phyloP scores from a whole-genome alignment of 805 yeast genomes.

The Metschnikowia borealis region DNA sequence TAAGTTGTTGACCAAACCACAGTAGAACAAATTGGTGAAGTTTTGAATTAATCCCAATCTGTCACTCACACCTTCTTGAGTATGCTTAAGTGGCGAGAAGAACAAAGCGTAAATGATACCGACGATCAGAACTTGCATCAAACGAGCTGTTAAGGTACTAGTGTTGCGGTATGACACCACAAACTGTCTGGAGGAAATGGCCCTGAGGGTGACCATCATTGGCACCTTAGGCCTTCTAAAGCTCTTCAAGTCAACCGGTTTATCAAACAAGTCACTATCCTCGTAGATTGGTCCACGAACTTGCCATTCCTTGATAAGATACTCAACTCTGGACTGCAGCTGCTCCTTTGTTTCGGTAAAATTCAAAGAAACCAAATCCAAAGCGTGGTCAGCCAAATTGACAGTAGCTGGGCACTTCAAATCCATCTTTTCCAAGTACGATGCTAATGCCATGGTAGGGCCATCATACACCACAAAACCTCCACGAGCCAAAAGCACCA shows the following conservation, averaged over 20 bases:
- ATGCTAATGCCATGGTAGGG: conserved; percentile 38
- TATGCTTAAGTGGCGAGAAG: conserved; percentile 43
- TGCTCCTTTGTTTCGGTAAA: conserved; percentile 23
- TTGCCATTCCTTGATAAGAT: conserved; percentile 29
- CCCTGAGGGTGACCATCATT: conserved; percentile 23
- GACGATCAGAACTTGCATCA: conserved; percentile 59
- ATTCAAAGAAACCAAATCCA: conserved; percentile 61
- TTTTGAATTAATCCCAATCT: conserved; percentile 77
- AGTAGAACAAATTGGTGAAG: conserved; percentile 65
- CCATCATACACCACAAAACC: conserved; percentile 72
- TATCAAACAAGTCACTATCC: not conserved
- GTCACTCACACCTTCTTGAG: conserved; percentile 52
- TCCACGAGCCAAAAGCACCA: conserved; percentile 70
- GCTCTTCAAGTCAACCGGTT: conserved; percentile 24
- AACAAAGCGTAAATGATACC: conserved; percentile 65
- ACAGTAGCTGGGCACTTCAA: conserved; percentile 55
- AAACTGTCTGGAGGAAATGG: conserved; percentile 31
- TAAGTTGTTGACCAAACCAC: conserved; percentile 76
- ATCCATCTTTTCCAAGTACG: conserved; percentile 48
- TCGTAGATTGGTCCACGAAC: conserved; percentile 28
- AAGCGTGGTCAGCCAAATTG: conserved; percentile 70
- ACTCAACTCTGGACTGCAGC: conserved; percentile 21
- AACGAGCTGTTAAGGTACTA: conserved; percentile 61
- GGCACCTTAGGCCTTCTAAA: conserved; percentile 27
- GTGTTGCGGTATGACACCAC: conserved; percentile 34